phyloP scores from a whole-genome alignment of 495 filamentous ascomycete species.

The Xylaria curta region DNA sequence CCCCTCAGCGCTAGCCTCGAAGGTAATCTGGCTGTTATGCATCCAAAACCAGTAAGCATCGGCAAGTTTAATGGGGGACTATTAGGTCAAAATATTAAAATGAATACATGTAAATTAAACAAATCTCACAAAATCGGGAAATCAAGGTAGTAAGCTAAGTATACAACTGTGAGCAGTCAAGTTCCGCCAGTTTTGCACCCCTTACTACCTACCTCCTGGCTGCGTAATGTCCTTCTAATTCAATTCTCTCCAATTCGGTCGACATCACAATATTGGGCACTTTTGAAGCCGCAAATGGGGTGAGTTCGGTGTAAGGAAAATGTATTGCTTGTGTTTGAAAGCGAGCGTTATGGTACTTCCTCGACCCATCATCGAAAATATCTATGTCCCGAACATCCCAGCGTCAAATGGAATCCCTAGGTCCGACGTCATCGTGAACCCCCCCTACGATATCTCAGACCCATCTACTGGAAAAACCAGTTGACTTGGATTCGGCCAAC shows the following conservation, averaged over 20 bases:
- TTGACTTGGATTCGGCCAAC: constrained; percentile 16
- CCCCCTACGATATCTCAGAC: background rate
- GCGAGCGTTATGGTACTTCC: background rate
- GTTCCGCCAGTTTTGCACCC: too few species aligned
- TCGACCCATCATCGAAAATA: background rate
- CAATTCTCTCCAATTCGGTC: background rate
- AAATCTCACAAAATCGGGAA: too few species aligned
- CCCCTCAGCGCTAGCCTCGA: too few species aligned
- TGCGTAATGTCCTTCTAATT: background rate
- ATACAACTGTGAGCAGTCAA: too few species aligned
- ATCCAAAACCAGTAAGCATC: too few species aligned
- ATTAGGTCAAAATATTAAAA: too few species aligned
- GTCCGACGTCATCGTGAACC: background rate
- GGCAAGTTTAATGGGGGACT: too few species aligned
- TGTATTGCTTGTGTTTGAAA: background rate
- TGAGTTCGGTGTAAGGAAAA: background rate
- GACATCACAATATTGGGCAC: background rate
- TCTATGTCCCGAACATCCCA: background rate
- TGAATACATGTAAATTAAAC: too few species aligned
- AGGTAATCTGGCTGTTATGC: too few species aligned
- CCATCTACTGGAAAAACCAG: constrained; percentile 29
- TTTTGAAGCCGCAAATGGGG: background rate
- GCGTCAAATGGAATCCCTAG: background rate
- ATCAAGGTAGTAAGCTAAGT: too few species aligned
- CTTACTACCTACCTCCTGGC: background rate